Percentiles rank a stretch among this genome's conserved stretches.
Conservation (phyloP, 192 early-diverging fungal genomes). For the Coemansia sp. region DNA sequence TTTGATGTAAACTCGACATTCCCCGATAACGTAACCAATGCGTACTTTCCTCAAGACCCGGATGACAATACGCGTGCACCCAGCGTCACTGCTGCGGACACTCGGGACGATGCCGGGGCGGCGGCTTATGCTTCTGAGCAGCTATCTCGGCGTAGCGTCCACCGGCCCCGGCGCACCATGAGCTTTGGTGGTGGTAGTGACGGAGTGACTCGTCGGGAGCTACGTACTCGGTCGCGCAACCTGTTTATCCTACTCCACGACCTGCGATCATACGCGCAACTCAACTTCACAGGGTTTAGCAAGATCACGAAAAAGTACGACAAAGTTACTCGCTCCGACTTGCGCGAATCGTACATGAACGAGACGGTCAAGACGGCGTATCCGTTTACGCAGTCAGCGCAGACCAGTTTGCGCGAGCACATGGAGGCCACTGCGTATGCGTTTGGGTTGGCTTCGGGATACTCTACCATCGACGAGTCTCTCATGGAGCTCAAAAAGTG, state of each 20-base stretch:
- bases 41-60: conserved; percentile 42
- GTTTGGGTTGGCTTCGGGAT: conserved; percentile 33
- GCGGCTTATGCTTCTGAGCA: conserved; percentile 4
- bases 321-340: conserved; percentile 80
- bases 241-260: conserved; percentile 84
- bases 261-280: conserved; percentile 82
- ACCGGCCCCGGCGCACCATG: conserved; percentile 32
- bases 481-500: conserved; percentile 74
- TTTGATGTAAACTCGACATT: conserved; percentile 29
- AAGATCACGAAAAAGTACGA: conserved; percentile 99
- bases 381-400: conserved; percentile 70
- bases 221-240: conserved; percentile 62
- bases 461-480: conserved; percentile 62
- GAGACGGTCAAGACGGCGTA: conserved; percentile 65
- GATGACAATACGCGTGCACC: conserved; percentile 33
- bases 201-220: conserved; percentile 27
- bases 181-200: conserved; percentile 20
- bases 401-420: conserved; percentile 61
- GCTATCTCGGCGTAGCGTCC: conserved; percentile 5
- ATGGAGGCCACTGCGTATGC: conserved; percentile 55
- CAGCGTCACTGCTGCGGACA: conserved; percentile 13
- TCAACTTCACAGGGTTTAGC: conserved; percentile 90
- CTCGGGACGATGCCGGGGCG: background rate
- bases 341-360: conserved; percentile 73
- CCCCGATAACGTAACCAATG: conserved; percentile 47